phyloP scores from a whole-genome alignment of 768 basidiomycete species.

The Amanita exitialis region DNA sequence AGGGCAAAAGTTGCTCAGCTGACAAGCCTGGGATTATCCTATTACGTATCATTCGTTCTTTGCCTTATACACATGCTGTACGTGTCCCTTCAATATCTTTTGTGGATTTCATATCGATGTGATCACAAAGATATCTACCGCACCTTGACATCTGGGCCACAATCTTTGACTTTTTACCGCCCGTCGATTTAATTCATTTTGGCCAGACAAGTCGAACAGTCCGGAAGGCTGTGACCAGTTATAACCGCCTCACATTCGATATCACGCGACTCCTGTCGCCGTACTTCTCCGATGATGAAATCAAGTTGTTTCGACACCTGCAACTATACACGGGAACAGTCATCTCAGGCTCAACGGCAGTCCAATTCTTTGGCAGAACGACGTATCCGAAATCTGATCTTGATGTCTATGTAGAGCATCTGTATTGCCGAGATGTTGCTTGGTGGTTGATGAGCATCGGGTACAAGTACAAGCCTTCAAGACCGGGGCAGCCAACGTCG shows the following conservation, averaged over 20 bases:
- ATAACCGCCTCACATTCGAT: neutral
- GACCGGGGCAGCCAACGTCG: neutral
- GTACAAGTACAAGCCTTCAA: neutral
- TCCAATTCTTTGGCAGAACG: neutral
- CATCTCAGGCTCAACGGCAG: constrained; percentile 1
- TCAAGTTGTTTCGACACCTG: neutral
- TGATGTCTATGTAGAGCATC: neutral
- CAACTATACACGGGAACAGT: neutral
- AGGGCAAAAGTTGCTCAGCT: too few species aligned
- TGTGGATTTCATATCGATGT: neutral
- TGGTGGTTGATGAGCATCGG: neutral
- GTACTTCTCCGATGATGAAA: neutral
- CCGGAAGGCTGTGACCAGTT: neutral
- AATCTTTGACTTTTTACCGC: neutral
- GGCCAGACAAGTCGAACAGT: neutral
- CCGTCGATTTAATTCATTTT: constrained; percentile 1
- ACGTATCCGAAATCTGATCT: neutral
- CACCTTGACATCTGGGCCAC: neutral
- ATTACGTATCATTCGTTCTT: too few species aligned
- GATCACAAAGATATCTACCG: neutral
- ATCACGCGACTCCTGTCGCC: neutral
- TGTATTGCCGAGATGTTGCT: neutral
- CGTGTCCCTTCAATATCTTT: neutral
- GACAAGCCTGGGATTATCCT: too few species aligned
- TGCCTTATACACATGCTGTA: neutral